Conservation (phyloP, 345 rosid species). For the Mercurialis annua region DNA sequence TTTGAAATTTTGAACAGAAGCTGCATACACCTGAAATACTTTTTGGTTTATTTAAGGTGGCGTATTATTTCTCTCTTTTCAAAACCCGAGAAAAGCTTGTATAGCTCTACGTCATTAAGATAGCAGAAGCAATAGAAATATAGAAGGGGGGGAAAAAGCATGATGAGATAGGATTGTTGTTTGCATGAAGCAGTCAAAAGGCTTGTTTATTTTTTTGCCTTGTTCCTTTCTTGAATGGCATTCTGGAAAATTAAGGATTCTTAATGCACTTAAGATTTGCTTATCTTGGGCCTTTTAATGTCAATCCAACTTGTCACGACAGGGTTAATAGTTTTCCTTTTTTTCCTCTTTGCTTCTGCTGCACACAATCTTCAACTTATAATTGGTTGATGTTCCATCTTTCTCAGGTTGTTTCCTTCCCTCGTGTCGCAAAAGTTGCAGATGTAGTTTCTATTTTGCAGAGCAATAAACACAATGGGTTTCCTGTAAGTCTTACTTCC, state of each 20-base stretch:
- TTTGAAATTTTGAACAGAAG: not conserved
- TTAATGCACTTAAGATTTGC: not conserved
- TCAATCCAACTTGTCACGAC: not conserved
- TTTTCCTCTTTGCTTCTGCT: not conserved
- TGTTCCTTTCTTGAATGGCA: not conserved
- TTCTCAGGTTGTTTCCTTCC: conserved; percentile 77
- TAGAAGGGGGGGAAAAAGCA: not conserved
- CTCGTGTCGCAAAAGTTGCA: conserved; percentile 82
- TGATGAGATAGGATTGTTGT: not conserved
- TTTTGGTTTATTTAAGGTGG: not conserved
- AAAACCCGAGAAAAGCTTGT: not conserved
- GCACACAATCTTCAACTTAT: not conserved
- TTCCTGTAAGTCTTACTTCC: conserved; percentile 57
- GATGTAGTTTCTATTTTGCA: conserved; percentile 78
- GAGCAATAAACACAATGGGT: conserved; percentile 87
- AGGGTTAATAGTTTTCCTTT: not conserved
- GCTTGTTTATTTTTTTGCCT: not conserved
- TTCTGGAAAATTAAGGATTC: not conserved
- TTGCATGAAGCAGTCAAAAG: not conserved
- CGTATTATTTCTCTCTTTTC: not conserved
- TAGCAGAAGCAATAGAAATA: not conserved
- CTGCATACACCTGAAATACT: not conserved
- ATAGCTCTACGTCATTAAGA: not conserved
- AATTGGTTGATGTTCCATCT: conserved; percentile 5
- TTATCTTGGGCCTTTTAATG: not conserved